Percentiles rank a stretch among this genome's conserved stretches.
These are phyloP conservation scores for Gynostemma pentaphyllum DNA, from an alignment of 306 rosid species.

Conservation along the genomic window DNA sequence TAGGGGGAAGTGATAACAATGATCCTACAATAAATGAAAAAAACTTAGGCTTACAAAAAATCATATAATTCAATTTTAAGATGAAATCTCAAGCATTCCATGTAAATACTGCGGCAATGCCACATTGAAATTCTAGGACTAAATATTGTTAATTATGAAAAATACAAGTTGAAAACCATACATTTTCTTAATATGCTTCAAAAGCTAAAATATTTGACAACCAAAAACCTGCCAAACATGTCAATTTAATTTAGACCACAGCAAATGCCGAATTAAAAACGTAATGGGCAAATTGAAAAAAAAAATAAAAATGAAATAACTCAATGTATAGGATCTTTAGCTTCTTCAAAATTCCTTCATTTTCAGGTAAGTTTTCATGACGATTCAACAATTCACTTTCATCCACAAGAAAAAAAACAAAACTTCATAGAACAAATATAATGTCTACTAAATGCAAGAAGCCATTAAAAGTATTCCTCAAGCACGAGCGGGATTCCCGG, in stretches of 20 bases:
- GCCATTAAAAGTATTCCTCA: constrained; percentile 9
- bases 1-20: no score
- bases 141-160: no score
- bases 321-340: not conserved
- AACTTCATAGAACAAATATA: not conserved
- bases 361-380: not conserved
- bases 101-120: no score
- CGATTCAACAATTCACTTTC: not conserved
- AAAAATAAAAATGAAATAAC: not conserved
- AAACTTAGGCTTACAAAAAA: no score
- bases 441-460: not conserved
- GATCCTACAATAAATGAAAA: no score
- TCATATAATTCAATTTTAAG: no score
- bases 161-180: no score
- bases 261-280: not conserved
- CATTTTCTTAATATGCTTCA: no score
- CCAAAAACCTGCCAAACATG: no score
- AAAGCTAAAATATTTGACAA: no score
- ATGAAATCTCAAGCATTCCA: no score
- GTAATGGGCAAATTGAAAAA: not conserved
- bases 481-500: constrained; percentile 29
- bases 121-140: no score
- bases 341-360: not conserved
- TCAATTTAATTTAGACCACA: not conserved
- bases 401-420: not conserved